Percentiles rank a stretch among this genome's conserved stretches.
Conservation (phyloP, 371 early-diverging fungal genomes). For the Vairimorpha apis region DNA sequence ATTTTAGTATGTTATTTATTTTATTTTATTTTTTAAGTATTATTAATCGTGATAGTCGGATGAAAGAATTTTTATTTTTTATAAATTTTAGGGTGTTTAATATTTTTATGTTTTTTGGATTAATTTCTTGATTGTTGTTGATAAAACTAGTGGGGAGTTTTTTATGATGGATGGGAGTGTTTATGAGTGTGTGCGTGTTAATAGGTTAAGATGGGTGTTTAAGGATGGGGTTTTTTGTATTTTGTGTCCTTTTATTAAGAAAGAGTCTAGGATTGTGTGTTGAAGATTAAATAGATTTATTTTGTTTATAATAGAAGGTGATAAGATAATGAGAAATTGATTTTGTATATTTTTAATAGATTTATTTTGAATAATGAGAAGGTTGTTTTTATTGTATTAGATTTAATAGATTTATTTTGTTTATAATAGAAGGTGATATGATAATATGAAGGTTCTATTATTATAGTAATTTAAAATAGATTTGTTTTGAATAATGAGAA, state of each 20-base stretch:
- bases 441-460: too few species aligned
- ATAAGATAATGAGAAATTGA: too few species aligned
- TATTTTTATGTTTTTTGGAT: conserved; percentile 22
- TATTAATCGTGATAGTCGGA: background rate
- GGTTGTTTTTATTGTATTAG: too few species aligned
- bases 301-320: too few species aligned
- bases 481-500: too few species aligned
- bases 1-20: conserved; percentile 29
- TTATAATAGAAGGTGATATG: too few species aligned
- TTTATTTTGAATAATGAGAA: too few species aligned
- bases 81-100: conserved; percentile 7
- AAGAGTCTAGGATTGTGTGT: conserved; percentile 20
- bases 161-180: background rate
- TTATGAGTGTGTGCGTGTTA: background rate
- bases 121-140: conserved; percentile 14
- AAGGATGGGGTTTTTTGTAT: background rate
- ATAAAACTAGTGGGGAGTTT: conserved; percentile 42
- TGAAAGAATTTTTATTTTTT: conserved; percentile 13
- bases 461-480: too few species aligned
- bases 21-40: conserved; percentile 3
- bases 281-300: too few species aligned
- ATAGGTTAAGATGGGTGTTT: background rate
- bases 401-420: too few species aligned
- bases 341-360: too few species aligned
- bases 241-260: conserved; percentile 18